Evolutionary conservation across 805 yeast species (phyloP).

Genomic region (Danielozyma ontarioensis): DNA sequence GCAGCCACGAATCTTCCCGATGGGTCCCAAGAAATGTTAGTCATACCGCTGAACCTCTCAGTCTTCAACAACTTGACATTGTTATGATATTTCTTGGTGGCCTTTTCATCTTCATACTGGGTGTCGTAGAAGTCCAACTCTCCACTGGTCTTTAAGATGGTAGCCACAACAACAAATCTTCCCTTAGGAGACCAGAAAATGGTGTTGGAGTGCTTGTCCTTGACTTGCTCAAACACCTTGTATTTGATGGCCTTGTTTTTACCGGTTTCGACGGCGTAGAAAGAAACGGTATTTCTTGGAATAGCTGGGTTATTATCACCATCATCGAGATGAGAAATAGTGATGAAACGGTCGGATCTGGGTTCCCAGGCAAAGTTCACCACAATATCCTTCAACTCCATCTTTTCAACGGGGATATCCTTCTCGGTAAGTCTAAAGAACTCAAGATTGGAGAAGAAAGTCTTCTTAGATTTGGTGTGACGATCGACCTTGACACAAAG

Average conservation of each 20-base stretch:
- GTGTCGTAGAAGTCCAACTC: constrained; percentile 83
- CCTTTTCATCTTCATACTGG: constrained; percentile 69
- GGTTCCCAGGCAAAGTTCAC: constrained; percentile 96
- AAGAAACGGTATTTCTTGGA: constrained; percentile 61
- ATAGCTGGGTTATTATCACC: constrained; percentile 59
- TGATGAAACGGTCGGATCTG: constrained; percentile 76
- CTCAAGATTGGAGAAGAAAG: constrained; percentile 85
- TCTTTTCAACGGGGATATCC: constrained; percentile 90
- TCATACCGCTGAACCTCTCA: constrained; percentile 69
- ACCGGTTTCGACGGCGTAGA: constrained; percentile 75
- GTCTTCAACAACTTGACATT: constrained; percentile 53
- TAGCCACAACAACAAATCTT: constrained; percentile 63
- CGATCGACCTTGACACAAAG: constrained; percentile 95
- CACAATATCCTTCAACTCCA: constrained; percentile 88
- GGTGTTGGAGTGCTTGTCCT: constrained; percentile 63
- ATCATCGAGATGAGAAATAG: constrained; percentile 60
- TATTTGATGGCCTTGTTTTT: constrained; percentile 45
- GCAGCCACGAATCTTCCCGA: constrained; percentile 87
- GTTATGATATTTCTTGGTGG: constrained; percentile 40
- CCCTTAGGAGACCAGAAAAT: constrained; percentile 91
- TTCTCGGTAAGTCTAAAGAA: constrained; percentile 83
- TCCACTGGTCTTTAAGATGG: constrained; percentile 46
- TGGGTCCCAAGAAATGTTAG: constrained; percentile 90
- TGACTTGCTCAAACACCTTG: constrained; percentile 53
- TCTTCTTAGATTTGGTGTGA: constrained; percentile 92